A percentile compares a stretch with the other conserved stretches of the same genome.
phyloP scores from a whole-genome alignment of 257 asterid genomes.

The Rhazya stricta region DNA sequence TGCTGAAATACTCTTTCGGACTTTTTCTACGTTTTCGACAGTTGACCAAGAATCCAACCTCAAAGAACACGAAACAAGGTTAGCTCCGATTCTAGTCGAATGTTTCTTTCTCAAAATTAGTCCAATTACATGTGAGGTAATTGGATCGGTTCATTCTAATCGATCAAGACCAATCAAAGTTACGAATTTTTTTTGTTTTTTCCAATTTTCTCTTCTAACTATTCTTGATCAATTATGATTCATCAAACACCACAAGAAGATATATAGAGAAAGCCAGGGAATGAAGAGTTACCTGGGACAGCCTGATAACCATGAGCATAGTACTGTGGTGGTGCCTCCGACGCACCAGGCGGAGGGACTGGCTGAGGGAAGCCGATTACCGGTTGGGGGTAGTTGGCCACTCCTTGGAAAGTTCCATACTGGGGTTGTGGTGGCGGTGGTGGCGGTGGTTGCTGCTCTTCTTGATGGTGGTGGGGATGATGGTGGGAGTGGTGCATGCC shows the following conservation, averaged over 20 bases:
- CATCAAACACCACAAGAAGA: no score
- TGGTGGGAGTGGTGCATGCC: slow-evolving; percentile 32
- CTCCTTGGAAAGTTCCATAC: slow-evolving; percentile 89
- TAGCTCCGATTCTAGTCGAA: background rate
- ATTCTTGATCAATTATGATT: slow-evolving; percentile 3
- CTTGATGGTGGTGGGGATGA: slow-evolving; percentile 16
- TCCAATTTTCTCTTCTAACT: background rate
- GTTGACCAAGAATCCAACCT: background rate
- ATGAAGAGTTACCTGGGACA: slow-evolving; percentile 52
- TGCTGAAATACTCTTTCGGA: background rate
- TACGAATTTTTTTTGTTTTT: slow-evolving; percentile 2
- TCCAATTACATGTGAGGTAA: background rate
- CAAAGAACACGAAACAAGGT: background rate
- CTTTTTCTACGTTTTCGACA: background rate
- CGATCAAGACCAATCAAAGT: background rate
- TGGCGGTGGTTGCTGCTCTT: slow-evolving; percentile 22
- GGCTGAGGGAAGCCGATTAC: slow-evolving; percentile 85
- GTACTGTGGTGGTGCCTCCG: slow-evolving; percentile 45
- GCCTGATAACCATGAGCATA: slow-evolving; percentile 78
- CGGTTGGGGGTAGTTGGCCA: slow-evolving; percentile 57
- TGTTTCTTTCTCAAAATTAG: background rate
- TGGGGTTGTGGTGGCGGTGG: slow-evolving; percentile 39
- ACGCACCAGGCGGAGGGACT: slow-evolving; percentile 69
- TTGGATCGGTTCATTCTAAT: background rate
- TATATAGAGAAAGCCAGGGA: background rate